phyloP scores from a whole-genome alignment of 345 rosid species.

The Noccaea caerulescens region DNA sequence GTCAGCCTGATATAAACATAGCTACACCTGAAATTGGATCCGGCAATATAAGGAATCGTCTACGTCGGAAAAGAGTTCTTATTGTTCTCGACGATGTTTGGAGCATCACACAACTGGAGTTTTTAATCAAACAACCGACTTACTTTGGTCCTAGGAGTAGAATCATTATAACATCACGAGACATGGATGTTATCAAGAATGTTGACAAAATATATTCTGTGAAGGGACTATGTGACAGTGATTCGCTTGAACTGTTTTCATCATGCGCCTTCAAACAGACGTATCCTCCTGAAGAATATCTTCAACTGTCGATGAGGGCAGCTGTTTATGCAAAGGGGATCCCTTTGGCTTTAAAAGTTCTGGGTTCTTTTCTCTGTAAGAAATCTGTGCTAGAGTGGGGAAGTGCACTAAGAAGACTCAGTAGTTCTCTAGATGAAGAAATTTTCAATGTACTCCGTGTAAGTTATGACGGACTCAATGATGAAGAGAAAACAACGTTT shows the following conservation, averaged over 20 bases:
- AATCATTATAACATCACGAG: conserved; percentile 19
- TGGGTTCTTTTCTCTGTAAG: conserved; percentile 31
- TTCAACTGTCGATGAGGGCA: conserved; percentile 14
- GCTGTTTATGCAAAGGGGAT: conserved; percentile 28
- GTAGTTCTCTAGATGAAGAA: conserved; percentile 2
- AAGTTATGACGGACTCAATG: conserved; percentile 27
- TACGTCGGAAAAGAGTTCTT: conserved; percentile 24
- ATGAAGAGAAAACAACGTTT: conserved; percentile 37
- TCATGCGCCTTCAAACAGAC: conserved; percentile 25
- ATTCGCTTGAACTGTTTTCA: conserved; percentile 31
- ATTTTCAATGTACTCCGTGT: conserved; percentile 12
- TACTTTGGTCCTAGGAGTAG: conserved; percentile 31
- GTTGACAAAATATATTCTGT: not conserved
- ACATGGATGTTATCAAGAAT: conserved; percentile 5
- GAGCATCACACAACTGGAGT: conserved; percentile 4
- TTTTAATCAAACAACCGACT: conserved; percentile 1
- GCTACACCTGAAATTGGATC: conserved; percentile 5
- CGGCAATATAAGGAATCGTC: conserved; percentile 11
- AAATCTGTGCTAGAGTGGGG: conserved; percentile 30
- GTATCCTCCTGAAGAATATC: conserved; percentile 15
- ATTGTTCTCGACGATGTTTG: conserved; percentile 29
- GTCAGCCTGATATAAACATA: not conserved
- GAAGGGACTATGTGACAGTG: conserved; percentile 3
- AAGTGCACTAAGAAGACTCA: conserved; percentile 30
- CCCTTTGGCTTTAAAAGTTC: conserved; percentile 38